Conservation (phyloP, 2,329 filamentous ascomycete genomes). For the Stromatinia cepivora region DNA sequence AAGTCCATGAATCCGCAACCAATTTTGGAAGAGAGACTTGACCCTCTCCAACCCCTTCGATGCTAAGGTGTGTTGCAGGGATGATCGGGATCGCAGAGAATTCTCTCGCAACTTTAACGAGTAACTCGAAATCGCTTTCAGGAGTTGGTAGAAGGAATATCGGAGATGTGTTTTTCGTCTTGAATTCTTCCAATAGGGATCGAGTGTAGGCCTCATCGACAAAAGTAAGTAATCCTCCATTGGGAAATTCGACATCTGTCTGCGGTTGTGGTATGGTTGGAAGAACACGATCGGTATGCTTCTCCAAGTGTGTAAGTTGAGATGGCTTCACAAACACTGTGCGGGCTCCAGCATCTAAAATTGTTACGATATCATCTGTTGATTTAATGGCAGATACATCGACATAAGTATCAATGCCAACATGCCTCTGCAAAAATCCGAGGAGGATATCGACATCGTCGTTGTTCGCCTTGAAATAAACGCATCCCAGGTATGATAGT, state of each 20-base stretch:
- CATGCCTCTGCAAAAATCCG: conserved; percentile 50
- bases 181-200: conserved; percentile 32
- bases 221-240: conserved; percentile 42
- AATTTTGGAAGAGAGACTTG: conserved; percentile 68
- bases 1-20: conserved; percentile 72
- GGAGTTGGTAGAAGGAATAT: conserved; percentile 34
- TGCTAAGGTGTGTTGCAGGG: conserved; percentile 68
- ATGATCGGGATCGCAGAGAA: conserved; percentile 67
- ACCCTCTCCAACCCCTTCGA: conserved; percentile 58
- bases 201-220: conserved; percentile 44
- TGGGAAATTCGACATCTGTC: conserved; percentile 30
- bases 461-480: conserved; percentile 55
- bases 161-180: conserved; percentile 36
- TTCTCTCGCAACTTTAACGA: conserved; percentile 33
- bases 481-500: conserved; percentile 58
- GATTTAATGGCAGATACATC: conserved; percentile 71
- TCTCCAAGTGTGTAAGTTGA: conserved; percentile 60
- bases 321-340: conserved; percentile 78
- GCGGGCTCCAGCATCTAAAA: conserved; percentile 82
- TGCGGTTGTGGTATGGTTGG: conserved; percentile 43
- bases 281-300: conserved; percentile 58
- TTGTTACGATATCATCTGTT: conserved; percentile 70
- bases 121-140: conserved; percentile 28
- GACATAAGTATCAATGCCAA: conserved; percentile 65
- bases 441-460: conserved; percentile 38